These are phyloP conservation scores for Coccomyxa subellipsoidea DNA, from an alignment of 163 green algal genomes.

Conservation along the genomic window DNA sequence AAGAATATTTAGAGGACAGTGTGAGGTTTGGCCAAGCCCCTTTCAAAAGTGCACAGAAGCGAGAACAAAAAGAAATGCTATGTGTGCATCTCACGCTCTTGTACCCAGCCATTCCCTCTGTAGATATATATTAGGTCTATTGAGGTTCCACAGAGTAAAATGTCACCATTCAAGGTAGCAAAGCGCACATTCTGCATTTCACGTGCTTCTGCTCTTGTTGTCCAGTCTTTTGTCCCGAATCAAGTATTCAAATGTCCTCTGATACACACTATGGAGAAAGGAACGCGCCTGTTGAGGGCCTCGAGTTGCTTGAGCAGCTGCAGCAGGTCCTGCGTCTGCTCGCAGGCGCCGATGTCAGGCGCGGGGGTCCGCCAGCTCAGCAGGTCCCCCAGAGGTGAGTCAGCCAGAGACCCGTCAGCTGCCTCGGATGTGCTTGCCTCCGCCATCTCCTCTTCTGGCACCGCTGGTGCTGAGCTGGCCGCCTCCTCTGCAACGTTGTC, in stretches of 20 bases:
- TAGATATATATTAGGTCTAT: too few species aligned
- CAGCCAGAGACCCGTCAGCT: not conserved
- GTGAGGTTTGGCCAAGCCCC: too few species aligned
- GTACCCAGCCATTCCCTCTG: too few species aligned
- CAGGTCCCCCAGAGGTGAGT: constrained; percentile 55
- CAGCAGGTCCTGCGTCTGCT: constrained; percentile 53
- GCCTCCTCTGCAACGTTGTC: constrained; percentile 4
- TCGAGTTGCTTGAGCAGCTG: constrained; percentile 72
- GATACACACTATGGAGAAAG: too few species aligned
- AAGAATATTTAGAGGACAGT: too few species aligned
- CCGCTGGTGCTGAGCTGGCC: not conserved
- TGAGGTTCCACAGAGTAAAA: too few species aligned
- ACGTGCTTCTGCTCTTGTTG: too few species aligned
- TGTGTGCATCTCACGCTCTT: too few species aligned
- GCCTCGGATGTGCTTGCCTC: not conserved
- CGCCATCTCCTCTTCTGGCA: not conserved
- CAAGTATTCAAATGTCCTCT: too few species aligned
- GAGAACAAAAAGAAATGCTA: not conserved
- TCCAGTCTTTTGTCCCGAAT: too few species aligned
- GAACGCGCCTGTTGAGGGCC: constrained; percentile 46
- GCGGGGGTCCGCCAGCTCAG: constrained; percentile 35
- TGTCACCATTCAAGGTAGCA: too few species aligned
- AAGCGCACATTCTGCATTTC: too few species aligned
- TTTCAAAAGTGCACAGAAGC: not conserved
- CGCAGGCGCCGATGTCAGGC: constrained; percentile 22